These are phyloP conservation scores for Trichaptum fuscoviolaceum DNA, from an alignment of 768 basidiomycete genomes.

Conservation along the genomic window DNA sequence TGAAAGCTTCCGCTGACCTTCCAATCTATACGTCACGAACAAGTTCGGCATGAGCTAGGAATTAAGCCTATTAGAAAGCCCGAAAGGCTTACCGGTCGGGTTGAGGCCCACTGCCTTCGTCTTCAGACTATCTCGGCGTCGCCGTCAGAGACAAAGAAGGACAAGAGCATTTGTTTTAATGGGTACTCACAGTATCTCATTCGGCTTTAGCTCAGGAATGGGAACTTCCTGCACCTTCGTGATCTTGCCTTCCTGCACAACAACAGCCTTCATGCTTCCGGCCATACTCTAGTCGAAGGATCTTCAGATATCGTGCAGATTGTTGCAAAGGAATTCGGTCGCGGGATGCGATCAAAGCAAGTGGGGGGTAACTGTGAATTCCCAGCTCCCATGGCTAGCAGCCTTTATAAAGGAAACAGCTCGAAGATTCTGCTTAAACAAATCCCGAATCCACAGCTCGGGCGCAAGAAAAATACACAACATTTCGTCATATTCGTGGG, in stretches of 20 bases:
- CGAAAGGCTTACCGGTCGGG: background rate
- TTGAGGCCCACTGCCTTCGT: background rate
- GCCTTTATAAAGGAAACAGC: no score
- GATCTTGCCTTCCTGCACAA: slow-evolving; percentile 2
- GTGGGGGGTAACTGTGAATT: no score
- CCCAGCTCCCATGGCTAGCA: no score
- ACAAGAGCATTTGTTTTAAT: background rate
- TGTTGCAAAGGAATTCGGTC: no score
- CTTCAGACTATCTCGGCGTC: background rate
- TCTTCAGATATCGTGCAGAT: no score
- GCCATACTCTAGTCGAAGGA: no score
- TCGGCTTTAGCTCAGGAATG: background rate
- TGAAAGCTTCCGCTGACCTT: background rate
- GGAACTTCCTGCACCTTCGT: background rate
- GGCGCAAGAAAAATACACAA: no score
- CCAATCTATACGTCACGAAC: background rate
- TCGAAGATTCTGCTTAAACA: no score
- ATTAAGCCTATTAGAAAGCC: background rate
- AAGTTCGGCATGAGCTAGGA: background rate
- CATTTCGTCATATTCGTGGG: no score
- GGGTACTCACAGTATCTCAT: background rate
- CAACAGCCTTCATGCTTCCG: background rate
- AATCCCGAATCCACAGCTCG: background rate
- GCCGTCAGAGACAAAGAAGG: background rate
- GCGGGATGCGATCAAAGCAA: no score